Conservation (phyloP, 2,329 filamentous ascomycete species). For the Fusarium dimerum region DNA sequence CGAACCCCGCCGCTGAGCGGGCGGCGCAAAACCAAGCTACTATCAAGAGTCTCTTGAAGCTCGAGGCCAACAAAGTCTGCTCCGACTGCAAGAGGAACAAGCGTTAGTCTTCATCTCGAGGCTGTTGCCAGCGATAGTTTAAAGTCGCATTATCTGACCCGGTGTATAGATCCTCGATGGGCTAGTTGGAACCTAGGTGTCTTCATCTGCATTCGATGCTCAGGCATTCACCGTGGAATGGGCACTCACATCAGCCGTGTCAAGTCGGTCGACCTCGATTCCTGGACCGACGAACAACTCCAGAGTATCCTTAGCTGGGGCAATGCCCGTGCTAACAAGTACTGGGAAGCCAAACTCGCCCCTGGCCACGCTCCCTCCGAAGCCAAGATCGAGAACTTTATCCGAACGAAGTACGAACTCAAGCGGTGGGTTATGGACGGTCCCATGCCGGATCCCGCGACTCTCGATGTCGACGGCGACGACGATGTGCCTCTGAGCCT, state of each 20-base stretch:
- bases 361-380: constrained; percentile 91
- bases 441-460: constrained; percentile 87
- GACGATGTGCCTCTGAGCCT: constrained; percentile 72
- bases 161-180: constrained; percentile 83
- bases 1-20: constrained; percentile 79
- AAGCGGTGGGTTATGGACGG: constrained; percentile 99
- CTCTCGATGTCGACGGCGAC: constrained; percentile 79
- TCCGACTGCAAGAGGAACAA: constrained; percentile 99
- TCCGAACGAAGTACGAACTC: constrained; percentile 97
- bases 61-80: constrained; percentile 95
- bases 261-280: constrained; percentile 96
- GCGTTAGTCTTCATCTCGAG: constrained; percentile 57
- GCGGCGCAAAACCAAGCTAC: constrained; percentile 91
- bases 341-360: constrained; percentile 96
- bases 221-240: constrained; percentile 97
- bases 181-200: constrained; percentile 98
- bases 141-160: constrained; percentile 5
- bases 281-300: constrained; percentile 98
- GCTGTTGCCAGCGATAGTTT: not conserved
- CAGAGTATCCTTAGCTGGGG: constrained; percentile 95
- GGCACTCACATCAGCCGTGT: constrained; percentile 97
- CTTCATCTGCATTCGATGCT: constrained; percentile 97
- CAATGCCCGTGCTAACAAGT: constrained; percentile 95
- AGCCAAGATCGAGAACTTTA: constrained; percentile 99
- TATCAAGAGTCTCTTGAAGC: constrained; percentile 91